Evolutionary conservation across 192 early-diverging fungal genomes (phyloP).

Genomic region (Dissophora ornata): DNA sequence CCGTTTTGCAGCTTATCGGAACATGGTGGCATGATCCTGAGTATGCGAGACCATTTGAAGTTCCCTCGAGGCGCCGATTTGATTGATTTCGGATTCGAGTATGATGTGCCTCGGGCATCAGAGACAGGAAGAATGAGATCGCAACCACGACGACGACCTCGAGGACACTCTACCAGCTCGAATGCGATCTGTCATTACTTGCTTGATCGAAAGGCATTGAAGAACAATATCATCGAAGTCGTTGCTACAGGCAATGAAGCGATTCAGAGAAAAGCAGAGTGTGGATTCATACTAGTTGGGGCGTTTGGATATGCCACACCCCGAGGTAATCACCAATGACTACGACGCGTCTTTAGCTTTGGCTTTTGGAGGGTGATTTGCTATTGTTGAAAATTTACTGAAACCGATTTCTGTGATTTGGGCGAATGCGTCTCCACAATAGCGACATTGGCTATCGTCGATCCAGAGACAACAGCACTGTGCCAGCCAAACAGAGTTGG

Average conservation of each 20-base stretch:
- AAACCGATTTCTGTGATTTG: conserved; percentile 10
- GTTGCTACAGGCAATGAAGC: conserved; percentile 54
- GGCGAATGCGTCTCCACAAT: neutral
- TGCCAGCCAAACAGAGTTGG: conserved; percentile 76
- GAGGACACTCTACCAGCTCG: conserved; percentile 17
- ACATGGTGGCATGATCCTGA: conserved; percentile 78
- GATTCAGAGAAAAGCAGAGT: conserved; percentile 10
- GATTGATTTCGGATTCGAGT: conserved; percentile 16
- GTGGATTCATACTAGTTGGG: conserved; percentile 39
- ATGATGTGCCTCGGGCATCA: conserved; percentile 43
- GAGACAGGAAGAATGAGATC: neutral
- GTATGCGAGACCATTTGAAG: conserved; percentile 64
- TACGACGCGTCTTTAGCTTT: too few species aligned
- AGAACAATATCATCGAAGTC: conserved; percentile 65
- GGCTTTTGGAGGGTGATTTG: too few species aligned
- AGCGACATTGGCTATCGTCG: conserved; percentile 78
- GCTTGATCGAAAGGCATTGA: conserved; percentile 72
- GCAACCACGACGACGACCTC: neutral
- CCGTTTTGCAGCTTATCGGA: conserved; percentile 74
- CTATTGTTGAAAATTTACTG: too few species aligned
- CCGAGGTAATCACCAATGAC: conserved; percentile 53
- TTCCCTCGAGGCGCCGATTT: conserved; percentile 7
- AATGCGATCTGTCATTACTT: conserved; percentile 46
- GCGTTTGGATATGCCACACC: conserved; percentile 67
- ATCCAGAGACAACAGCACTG: conserved; percentile 82